Conservation (phyloP, 202 grass and related monocot genomes). For the Musa balbisiana region DNA sequence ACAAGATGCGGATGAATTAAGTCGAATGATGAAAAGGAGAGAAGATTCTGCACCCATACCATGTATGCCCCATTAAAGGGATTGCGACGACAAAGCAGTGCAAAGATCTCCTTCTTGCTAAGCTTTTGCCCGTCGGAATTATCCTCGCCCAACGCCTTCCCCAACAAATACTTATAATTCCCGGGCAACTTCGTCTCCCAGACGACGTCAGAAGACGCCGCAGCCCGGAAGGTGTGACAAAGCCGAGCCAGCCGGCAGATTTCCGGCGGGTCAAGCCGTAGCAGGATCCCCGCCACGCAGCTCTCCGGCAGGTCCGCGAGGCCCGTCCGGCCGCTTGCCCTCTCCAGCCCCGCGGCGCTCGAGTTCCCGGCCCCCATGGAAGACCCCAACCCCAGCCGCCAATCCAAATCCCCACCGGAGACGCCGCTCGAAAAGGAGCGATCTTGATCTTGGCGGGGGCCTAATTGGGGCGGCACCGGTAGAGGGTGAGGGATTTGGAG, state of each 20-base stretch:
- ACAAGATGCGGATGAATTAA: background rate
- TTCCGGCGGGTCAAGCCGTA: slow-evolving; percentile 9
- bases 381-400: background rate
- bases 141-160: background rate
- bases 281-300: slow-evolving; percentile 15
- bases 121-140: background rate
- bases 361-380: background rate
- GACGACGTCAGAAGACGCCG: slow-evolving; percentile 3
- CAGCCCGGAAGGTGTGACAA: slow-evolving; percentile 1
- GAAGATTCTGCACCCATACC: background rate
- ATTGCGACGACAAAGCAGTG: slow-evolving; percentile 8
- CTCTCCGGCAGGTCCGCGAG: slow-evolving; percentile 14
- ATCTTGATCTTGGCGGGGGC: background rate
- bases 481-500: slow-evolving; percentile 18
- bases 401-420: background rate
- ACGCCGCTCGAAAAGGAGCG: background rate
- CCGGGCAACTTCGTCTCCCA: slow-evolving; percentile 13
- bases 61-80: slow-evolving; percentile 1
- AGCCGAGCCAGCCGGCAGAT: slow-evolving; percentile 11
- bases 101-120: slow-evolving; percentile 10
- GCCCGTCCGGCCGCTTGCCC: background rate
- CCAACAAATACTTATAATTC: slow-evolving; percentile 10
- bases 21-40: background rate
- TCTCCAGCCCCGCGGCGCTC: background rate
- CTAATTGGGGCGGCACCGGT: background rate